These are phyloP conservation scores for Nepenthes alata DNA, from an alignment of 179 eudicot species.

Conservation along the genomic window DNA sequence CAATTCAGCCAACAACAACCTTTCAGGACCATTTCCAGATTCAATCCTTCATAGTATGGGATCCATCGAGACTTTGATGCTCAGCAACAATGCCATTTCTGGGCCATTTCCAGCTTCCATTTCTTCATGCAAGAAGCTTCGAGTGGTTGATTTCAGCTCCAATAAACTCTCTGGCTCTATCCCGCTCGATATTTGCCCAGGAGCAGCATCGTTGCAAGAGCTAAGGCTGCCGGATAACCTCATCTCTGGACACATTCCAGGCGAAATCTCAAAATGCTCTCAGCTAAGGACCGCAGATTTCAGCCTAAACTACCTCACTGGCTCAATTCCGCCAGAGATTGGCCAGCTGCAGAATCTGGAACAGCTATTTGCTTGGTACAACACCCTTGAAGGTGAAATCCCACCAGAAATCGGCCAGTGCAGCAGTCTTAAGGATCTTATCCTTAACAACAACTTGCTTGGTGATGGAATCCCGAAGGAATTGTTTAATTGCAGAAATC, in stretches of 20 bases:
- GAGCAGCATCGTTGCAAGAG: constrained; percentile 54
- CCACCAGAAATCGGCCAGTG: constrained; percentile 72
- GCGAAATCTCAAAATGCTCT: constrained; percentile 49
- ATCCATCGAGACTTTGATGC: constrained; percentile 46
- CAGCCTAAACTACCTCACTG: constrained; percentile 74
- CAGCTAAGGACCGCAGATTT: constrained; percentile 57
- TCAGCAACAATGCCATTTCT: constrained; percentile 55
- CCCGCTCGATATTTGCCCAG: constrained; percentile 63
- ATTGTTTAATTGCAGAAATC: constrained; percentile 45
- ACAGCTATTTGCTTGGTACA: constrained; percentile 87
- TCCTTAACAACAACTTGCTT: constrained; percentile 65
- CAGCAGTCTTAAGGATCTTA: constrained; percentile 67
- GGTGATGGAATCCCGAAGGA: constrained; percentile 64
- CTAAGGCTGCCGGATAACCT: constrained; percentile 73
- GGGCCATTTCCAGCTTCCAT: constrained; percentile 62
- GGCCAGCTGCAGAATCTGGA: constrained; percentile 66
- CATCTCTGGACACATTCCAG: constrained; percentile 53
- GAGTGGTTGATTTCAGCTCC: constrained; percentile 72
- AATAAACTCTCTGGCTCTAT: constrained; percentile 60
- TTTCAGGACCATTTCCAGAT: constrained; percentile 58
- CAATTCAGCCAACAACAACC: constrained; percentile 62
- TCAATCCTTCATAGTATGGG: constrained; percentile 35
- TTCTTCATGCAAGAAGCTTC: constrained; percentile 47
- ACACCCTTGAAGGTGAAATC: constrained; percentile 65
- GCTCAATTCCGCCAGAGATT: constrained; percentile 69